Base-by-base conservation (phyloP, 352 stramenopile genomes). In the Phytophthora cryptogea region DNA sequence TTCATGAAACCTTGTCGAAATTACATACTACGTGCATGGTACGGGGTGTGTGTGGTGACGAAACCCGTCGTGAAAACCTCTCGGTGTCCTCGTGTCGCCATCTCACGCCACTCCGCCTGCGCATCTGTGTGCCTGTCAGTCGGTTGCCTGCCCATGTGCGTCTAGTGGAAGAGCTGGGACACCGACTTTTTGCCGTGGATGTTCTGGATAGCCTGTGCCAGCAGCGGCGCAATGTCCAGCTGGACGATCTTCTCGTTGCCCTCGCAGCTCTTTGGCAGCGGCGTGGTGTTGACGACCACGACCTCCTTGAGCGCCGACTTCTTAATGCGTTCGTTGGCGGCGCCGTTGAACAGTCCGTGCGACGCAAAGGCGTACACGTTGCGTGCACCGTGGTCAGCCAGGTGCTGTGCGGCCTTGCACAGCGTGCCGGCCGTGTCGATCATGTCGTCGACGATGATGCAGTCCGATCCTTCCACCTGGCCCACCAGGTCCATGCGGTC, bases 391-490 rank as follows among this genome's bases (percentile, higher is more conserved):
- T 98, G 94, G 61, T 97, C 91, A 16, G 89, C 80, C 46, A 99
- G 76, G 63, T 99, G 95, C 76, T 99, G 95, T 41, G 97, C 96
- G 36, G 97, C 98, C 78, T 99, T 99, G 77, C 96, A 99, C 14
- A 99, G 72, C 33, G 97, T 99, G 54, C 97, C 98, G 36, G 97
- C 97, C 39, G 97, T 99, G 80, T 99, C 98, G 69, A 99, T 99
- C 98, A 99, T 99, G 78, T 99, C 98, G 74, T 99, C 98, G 14
- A 99, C 98, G 60, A 99, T 99, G 69, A 99, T 99, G 64, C 96
- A 99, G 81, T 99, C 98, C 46, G 92, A 99, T 67, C 97, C 97
- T 51, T 97, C 91, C 17, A 99, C 97, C 59, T 98, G 97, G 37
- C 98, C 98, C 31, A 99, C 98, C 9, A 99, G 84, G 76, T 99